These are phyloP conservation scores for Achlya hypogyna DNA, from an alignment of 352 stramenopile species.

Conservation along the genomic window DNA sequence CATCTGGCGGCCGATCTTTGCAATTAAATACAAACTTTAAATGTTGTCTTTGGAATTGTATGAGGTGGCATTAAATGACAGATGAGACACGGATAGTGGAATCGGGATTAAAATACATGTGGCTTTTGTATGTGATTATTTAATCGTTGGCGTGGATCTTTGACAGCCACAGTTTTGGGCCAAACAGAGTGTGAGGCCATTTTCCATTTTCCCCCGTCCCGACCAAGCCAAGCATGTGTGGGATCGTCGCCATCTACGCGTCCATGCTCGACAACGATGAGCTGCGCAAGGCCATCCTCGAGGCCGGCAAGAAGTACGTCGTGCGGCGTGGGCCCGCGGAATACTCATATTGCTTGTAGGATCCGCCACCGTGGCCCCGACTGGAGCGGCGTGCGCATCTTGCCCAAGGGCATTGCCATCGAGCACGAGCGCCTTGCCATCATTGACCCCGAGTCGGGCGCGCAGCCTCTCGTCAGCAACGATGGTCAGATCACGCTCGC, in stretches of 20 bases:
- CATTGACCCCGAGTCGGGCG: constrained; percentile 96
- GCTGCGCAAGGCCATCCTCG: constrained; percentile 91
- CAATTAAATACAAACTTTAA: too few species aligned
- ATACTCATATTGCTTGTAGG: constrained; percentile 23
- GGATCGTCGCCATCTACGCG: constrained; percentile 97
- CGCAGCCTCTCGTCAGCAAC: constrained; percentile 84
- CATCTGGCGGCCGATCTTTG: too few species aligned
- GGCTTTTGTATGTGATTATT: too few species aligned
- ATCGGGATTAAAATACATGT: too few species aligned
- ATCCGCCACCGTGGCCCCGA: constrained; percentile 96
- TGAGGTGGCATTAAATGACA: too few species aligned
- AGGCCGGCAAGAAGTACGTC: constrained; percentile 83
- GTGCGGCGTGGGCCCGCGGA: background rate
- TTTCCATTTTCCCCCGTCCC: constrained; percentile 12
- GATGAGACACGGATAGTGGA: too few species aligned
- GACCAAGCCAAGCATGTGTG: constrained; percentile 84
- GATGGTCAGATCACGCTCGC: constrained; percentile 91
- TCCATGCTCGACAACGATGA: constrained; percentile 89
- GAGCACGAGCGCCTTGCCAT: constrained; percentile 98
- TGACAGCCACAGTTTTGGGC: too few species aligned
- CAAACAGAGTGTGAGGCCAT: background rate
- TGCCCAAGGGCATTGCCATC: constrained; percentile 75
- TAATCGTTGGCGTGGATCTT: background rate
- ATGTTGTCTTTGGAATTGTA: too few species aligned
- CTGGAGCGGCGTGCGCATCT: constrained; percentile 89